phyloP scores from a whole-genome alignment of 1,284 basidiomycete genomes.

The Cutaneotrichosporon cutaneum region DNA sequence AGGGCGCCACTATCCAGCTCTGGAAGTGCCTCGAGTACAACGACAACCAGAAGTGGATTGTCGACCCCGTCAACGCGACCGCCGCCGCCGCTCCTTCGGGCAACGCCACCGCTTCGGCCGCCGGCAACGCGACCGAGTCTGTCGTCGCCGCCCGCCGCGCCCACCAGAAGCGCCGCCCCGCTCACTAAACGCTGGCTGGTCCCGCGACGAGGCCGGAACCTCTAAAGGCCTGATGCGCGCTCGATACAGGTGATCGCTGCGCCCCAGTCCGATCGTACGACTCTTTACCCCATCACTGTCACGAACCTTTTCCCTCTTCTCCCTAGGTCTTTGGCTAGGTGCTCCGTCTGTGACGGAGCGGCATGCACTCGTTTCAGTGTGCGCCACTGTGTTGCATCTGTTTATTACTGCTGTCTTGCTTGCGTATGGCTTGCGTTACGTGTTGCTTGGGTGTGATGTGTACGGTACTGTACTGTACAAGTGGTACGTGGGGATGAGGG shows the following conservation, averaged over 20 bases:
- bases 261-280: background rate
- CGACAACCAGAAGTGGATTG: slow-evolving; percentile 45
- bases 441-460: background rate
- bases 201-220: slow-evolving; percentile 1
- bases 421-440: background rate
- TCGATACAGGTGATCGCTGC: slow-evolving; percentile 1
- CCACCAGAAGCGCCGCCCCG: slow-evolving; percentile 13
- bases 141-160: slow-evolving; percentile 8
- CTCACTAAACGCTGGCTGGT: slow-evolving; percentile 12
- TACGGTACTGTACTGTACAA: background rate
- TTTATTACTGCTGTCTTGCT: background rate
- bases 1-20: slow-evolving; percentile 35
- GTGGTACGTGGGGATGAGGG: background rate
- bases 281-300: slow-evolving; percentile 1
- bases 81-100: slow-evolving; percentile 1
- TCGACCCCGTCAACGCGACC: slow-evolving; percentile 29
- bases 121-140: background rate
- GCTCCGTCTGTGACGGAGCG: slow-evolving; percentile 9
- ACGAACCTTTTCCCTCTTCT: slow-evolving; percentile 7
- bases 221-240: background rate
- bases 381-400: background rate
- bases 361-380: slow-evolving; percentile 1
- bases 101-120: slow-evolving; percentile 1
- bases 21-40: slow-evolving; percentile 42
- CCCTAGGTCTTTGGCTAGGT: slow-evolving; percentile 2